A percentile compares a stretch with the other conserved stretches of the same genome.
Evolutionary conservation across 2,329 filamentous ascomycete genomes (phyloP).

Genomic region (Claviceps digitariae): DNA sequence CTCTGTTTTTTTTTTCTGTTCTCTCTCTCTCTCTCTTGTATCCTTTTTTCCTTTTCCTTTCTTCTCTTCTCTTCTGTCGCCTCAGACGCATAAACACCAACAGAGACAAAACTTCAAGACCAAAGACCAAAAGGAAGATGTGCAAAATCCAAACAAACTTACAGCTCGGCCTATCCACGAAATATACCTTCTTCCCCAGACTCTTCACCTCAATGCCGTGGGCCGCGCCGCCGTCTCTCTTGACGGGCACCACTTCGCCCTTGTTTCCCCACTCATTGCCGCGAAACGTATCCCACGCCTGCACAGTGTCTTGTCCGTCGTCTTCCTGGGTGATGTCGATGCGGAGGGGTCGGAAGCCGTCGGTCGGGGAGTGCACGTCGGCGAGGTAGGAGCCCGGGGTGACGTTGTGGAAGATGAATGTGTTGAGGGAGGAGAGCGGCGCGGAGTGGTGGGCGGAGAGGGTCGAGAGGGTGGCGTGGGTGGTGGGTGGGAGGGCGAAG

Average conservation of each 20-base stretch:
- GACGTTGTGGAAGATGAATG: conserved; percentile 65
- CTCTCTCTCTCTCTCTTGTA: background rate
- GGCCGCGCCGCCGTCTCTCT: conserved; percentile 16
- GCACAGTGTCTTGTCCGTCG: conserved; percentile 26
- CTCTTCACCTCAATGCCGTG: conserved; percentile 46
- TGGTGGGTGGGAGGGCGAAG: conserved; percentile 45
- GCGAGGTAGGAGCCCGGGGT: conserved; percentile 64
- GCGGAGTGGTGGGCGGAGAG: conserved; percentile 31
- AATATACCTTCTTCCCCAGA: conserved; percentile 57
- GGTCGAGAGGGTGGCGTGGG: conserved; percentile 46
- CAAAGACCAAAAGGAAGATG: background rate
- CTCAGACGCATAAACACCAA: too few species aligned
- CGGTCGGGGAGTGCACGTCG: conserved; percentile 62
- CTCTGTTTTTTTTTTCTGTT: too few species aligned
- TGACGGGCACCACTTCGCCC: conserved; percentile 45
- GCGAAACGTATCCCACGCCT: conserved; percentile 72
- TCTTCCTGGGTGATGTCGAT: conserved; percentile 50
- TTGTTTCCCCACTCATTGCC: conserved; percentile 85
- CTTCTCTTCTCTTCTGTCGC: too few species aligned
- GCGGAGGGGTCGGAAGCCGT: conserved; percentile 65
- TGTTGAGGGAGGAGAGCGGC: conserved; percentile 53
- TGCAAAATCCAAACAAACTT: conserved; percentile 35
- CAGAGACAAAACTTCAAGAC: too few species aligned
- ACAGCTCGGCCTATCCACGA: conserved; percentile 64
- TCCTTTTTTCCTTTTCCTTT: too few species aligned